Percentiles rank a stretch among this genome's conserved stretches.
phyloP scores from a whole-genome alignment of 495 filamentous ascomycete species.

The Annulohypoxylon nitens region DNA sequence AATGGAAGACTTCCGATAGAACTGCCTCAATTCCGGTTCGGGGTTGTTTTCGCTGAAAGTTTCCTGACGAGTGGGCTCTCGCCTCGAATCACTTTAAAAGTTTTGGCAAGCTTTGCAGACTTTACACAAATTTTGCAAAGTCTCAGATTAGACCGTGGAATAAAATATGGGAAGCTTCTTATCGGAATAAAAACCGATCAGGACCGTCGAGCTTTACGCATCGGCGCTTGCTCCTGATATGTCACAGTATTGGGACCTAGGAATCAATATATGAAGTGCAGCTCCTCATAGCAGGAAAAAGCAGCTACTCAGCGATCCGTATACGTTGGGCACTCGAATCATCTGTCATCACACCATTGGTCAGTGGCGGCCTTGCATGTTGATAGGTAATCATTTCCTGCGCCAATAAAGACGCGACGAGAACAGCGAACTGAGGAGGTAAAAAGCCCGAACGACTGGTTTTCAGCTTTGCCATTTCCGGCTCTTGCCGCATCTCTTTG shows the following conservation, averaged over 20 bases:
- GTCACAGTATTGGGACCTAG: conserved; percentile 32
- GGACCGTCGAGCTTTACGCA: conserved; percentile 13
- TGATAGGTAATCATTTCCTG: conserved; percentile 45
- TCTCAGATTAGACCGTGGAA: conserved; percentile 19
- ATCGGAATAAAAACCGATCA: conserved; percentile 35
- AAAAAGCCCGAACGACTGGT: conserved; percentile 41
- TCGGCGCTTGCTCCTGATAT: conserved; percentile 35
- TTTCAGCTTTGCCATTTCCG: conserved; percentile 42
- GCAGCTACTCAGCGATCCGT: conserved; percentile 36
- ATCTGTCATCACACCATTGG: conserved; percentile 47
- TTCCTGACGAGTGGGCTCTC: conserved; percentile 36
- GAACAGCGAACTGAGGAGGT: conserved; percentile 38
- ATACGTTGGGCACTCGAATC: conserved; percentile 42
- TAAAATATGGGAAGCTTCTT: conserved; percentile 16
- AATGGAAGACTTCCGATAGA: conserved; percentile 41
- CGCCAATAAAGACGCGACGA: conserved; percentile 46
- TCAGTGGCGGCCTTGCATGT: conserved; percentile 32
- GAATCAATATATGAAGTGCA: conserved; percentile 35
- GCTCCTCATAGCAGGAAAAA: conserved; percentile 35
- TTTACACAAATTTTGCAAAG: not conserved
- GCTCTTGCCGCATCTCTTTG: conserved; percentile 33
- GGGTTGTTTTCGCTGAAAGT: conserved; percentile 42
- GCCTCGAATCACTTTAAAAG: conserved; percentile 30
- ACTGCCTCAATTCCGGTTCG: conserved; percentile 42
- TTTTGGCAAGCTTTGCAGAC: too few species aligned